Percentiles rank a stretch among this genome's conserved stretches.
Evolutionary conservation across 768 basidiomycete species (phyloP).

Genomic region (Leccinum longicurvipes): DNA sequence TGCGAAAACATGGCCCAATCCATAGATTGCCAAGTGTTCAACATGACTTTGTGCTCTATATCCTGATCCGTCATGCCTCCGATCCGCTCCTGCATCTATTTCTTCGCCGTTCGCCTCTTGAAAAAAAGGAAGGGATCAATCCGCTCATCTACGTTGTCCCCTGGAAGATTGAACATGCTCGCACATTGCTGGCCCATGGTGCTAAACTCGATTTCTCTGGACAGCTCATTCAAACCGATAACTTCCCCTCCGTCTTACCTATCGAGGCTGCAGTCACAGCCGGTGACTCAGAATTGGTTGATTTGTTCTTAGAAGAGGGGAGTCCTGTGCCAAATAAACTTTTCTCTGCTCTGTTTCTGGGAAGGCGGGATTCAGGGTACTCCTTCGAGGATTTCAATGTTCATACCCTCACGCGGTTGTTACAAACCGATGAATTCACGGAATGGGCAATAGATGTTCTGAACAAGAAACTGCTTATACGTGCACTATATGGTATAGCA

Average conservation of each 20-base stretch:
- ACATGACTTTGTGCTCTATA: not conserved
- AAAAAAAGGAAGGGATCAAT: not conserved
- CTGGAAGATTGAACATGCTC: not conserved
- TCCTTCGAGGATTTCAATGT: fast-evolving
- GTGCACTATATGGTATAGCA: not conserved
- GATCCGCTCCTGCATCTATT: not conserved
- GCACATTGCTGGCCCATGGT: not conserved
- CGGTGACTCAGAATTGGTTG: not conserved
- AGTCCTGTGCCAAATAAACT: not conserved
- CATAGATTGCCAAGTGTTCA: not conserved
- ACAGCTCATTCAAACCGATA: too few species aligned
- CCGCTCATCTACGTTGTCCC: not conserved
- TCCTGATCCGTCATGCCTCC: not conserved
- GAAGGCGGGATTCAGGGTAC: fast-evolving
- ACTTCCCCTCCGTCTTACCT: not conserved
- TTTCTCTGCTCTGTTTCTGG: not conserved
- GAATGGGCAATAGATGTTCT: not conserved
- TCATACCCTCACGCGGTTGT: not conserved
- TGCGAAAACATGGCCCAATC: not conserved
- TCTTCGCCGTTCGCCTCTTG: not conserved
- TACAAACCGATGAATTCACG: not conserved
- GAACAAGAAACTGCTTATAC: not conserved
- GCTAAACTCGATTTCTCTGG: not conserved
- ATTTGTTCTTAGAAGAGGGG: not conserved
- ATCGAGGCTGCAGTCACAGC: not conserved